Conservation (phyloP, 176 grass and related monocot genomes). For the Oryza glaberrima region DNA sequence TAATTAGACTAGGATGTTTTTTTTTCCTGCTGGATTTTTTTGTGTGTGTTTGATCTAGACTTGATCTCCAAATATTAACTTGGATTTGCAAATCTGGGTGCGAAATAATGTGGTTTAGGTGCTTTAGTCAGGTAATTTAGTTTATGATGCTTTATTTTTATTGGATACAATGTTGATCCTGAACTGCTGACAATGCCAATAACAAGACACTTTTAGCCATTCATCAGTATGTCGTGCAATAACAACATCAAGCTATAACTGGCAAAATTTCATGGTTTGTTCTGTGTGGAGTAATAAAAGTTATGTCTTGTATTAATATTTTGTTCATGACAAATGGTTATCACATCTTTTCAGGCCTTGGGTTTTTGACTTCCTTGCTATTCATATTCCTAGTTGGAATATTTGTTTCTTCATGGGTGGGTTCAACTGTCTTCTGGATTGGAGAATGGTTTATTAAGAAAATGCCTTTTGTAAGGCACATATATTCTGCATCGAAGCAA, state of each 20-base stretch:
- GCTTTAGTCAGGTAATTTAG: not conserved
- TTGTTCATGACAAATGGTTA: not conserved
- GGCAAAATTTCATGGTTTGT: conserved; percentile 27
- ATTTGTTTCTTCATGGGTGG: conserved; percentile 98
- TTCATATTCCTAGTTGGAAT: conserved; percentile 96
- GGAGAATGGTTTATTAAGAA: conserved; percentile 97
- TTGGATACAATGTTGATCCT: not conserved
- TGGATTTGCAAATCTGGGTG: not conserved
- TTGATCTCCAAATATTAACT: not conserved
- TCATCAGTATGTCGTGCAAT: not conserved
- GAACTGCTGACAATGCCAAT: not conserved
- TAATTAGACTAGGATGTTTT: not conserved
- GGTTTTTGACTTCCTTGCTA: conserved; percentile 93
- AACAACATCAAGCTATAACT: not conserved
- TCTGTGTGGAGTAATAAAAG: not conserved
- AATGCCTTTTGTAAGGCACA: conserved; percentile 89
- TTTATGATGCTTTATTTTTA: not conserved
- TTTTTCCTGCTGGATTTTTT: not conserved
- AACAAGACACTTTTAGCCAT: not conserved
- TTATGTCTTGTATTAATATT: conserved; percentile 35
- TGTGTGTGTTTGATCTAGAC: conserved; percentile 13
- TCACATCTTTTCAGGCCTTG: conserved; percentile 75
- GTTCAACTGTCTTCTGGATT: conserved; percentile 90
- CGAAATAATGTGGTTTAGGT: not conserved
- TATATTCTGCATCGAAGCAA: conserved; percentile 99